These are phyloP conservation scores for Mycena latifolia DNA, from an alignment of 768 basidiomycete species.

Conservation along the genomic window DNA sequence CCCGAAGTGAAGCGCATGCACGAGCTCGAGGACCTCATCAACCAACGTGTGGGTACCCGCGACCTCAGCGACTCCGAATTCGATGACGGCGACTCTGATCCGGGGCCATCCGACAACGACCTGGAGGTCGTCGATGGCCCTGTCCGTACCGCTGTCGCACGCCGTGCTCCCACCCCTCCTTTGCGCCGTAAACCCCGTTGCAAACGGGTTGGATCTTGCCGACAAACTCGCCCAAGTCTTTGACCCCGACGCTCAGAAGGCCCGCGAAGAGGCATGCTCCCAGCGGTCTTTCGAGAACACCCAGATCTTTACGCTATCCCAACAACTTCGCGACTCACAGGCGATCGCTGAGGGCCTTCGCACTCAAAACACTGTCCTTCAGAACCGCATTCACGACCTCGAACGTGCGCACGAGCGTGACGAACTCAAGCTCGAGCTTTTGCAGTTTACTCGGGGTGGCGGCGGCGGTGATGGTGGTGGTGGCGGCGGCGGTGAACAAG, in stretches of 20 bases:
- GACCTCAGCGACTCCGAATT: constrained; percentile 33
- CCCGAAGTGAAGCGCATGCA: constrained; percentile 40
- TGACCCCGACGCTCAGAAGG: not conserved
- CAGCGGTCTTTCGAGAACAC: constrained; percentile 15
- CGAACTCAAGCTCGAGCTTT: constrained; percentile 32
- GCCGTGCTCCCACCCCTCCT: constrained; percentile 12
- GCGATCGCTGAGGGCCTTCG: constrained; percentile 19
- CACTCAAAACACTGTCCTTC: not conserved
- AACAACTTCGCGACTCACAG: constrained; percentile 21
- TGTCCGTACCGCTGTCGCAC: constrained; percentile 12
- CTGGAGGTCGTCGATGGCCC: not conserved
- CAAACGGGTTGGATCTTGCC: constrained; percentile 4
- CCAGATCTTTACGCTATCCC: constrained; percentile 6
- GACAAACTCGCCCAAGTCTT: not conserved
- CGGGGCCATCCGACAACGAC: not conserved
- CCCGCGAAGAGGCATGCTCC: constrained; percentile 10
- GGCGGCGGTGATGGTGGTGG: too few relatives aligned
- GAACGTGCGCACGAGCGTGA: constrained; percentile 31
- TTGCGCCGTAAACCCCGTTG: constrained; percentile 1
- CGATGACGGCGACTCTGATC: constrained; percentile 6
- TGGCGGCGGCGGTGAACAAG: too few relatives aligned
- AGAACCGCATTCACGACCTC: constrained; percentile 8
- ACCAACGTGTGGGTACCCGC: constrained; percentile 34
- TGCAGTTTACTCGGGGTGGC: not conserved
- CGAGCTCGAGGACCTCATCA: constrained; percentile 36